These are phyloP conservation scores for Zizania palustris DNA, from an alignment of 202 grass and related monocot genomes.

Conservation along the genomic window DNA sequence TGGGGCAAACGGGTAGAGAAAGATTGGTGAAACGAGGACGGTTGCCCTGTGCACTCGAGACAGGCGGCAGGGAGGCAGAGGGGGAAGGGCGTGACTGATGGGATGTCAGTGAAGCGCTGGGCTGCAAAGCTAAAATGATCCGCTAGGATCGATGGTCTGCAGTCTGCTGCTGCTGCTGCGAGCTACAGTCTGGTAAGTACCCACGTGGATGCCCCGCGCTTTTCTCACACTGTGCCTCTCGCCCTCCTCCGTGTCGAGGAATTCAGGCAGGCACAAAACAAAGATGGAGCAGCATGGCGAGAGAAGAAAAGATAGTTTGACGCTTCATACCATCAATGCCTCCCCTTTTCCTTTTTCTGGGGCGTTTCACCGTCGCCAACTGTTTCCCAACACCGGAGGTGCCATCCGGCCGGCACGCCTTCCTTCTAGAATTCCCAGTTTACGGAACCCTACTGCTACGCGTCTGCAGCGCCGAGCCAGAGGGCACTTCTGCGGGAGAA, in stretches of 20 bases:
- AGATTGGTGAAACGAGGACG: neutral
- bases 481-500: neutral
- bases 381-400: constrained; percentile 8
- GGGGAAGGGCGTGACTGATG: constrained; percentile 45
- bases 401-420: constrained; percentile 5
- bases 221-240: too few species aligned
- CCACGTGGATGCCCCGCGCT: neutral
- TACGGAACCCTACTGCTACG: neutral
- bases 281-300: neutral
- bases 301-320: constrained; percentile 4
- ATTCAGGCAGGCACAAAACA: neutral
- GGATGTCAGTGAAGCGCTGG: constrained; percentile 30
- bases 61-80: neutral
- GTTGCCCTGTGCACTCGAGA: constrained; percentile 16
- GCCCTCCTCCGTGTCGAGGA: too few species aligned
- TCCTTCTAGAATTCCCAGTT: constrained; percentile 21
- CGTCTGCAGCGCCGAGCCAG: neutral
- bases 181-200: neutral
- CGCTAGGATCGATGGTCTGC: neutral
- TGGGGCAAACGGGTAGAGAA: too few species aligned
- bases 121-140: constrained; percentile 38
- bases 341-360: neutral
- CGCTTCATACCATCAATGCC: neutral
- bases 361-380: constrained; percentile 25
- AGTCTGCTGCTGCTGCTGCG: neutral